phyloP scores from a whole-genome alignment of 1,284 basidiomycete genomes.

The Rhodotorula sp. region DNA sequence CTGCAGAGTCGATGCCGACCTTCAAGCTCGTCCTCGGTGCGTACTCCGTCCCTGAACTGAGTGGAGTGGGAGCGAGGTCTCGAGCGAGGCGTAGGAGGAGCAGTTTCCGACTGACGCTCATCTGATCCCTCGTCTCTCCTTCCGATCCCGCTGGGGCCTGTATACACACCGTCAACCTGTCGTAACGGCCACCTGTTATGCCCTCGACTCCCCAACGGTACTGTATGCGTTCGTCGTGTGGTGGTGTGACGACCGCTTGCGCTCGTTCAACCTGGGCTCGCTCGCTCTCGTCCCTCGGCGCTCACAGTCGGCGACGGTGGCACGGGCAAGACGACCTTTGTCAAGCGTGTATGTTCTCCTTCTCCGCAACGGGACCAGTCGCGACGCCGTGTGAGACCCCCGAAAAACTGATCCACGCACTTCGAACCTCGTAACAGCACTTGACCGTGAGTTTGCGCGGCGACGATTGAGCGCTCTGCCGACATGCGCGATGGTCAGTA shows the following conservation, averaged over 20 bases:
- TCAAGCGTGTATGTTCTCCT: conserved; percentile 66
- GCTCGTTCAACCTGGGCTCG: conserved; percentile 10
- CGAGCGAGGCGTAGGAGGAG: background rate
- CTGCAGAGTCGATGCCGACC: conserved; percentile 63
- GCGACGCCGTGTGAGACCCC: too few relatives aligned
- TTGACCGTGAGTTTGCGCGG: conserved; percentile 63
- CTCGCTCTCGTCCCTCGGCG: background rate
- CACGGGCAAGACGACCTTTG: conserved; percentile 76
- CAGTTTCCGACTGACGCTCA: conserved; percentile 8
- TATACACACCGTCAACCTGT: too few relatives aligned
- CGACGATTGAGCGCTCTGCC: background rate
- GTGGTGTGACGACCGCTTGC: background rate
- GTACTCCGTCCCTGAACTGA: conserved; percentile 47
- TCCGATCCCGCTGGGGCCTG: conserved; percentile 45
- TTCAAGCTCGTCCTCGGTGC: conserved; percentile 98
- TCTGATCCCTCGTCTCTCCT: background rate
- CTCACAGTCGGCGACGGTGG: conserved; percentile 39
- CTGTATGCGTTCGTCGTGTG: background rate
- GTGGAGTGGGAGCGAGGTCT: background rate
- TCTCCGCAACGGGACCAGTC: too few relatives aligned
- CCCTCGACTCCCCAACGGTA: too few relatives aligned
- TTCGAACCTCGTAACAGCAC: conserved; percentile 61
- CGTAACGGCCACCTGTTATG: too few relatives aligned
- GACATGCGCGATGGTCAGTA: background rate
- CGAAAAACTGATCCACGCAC: conserved; percentile 35